Base-by-base conservation (phyloP, 164 flowering plant species). In the Vitis riparia region DNA sequence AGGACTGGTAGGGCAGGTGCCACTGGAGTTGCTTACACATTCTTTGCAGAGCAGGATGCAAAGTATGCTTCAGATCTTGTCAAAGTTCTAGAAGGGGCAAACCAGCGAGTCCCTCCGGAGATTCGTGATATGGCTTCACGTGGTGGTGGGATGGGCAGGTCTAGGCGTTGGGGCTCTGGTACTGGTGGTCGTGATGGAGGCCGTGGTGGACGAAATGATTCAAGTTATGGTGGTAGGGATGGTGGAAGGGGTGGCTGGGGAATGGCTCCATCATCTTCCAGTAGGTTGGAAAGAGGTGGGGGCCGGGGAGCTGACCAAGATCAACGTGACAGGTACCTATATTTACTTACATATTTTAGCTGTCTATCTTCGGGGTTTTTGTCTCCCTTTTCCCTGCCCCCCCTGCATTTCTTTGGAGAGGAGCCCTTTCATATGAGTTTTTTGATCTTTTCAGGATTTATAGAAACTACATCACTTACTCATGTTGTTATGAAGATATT, bases 1-100 rank as follows among this genome's bases (percentile, higher is more conserved):
- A 82, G 98, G 69, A 93, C 98, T 51, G 98, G 98, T 5, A 87
- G 98, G 65, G 98, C 94, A 6, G 98, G 98, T 30, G 97, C 98
- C 51, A 90, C 90, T 67, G 98, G 98, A 51, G 9, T 83, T 57
- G 91, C 98, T 61, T 82, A 85, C 74, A 89, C 98, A 49, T 93
- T 93, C 65, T 86, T 93, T 66, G 75, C 79, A 47, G 98, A 91
- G n/a, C 90, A 88, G 76, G 91, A 93, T 80, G 85, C 88, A 3
- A 91, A 84, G 77, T 74, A 91, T 80, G 97, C 95, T 1, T 60
- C 86, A 23, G 96, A 90, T 76, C 97, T 93, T 12, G 74, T 93
- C 71, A 93, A 91, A 70, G 80, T 93, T 67, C 71, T 93, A 64
- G 97, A 91, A 76, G 97, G 98, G 13, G 94, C 96, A 55, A 82